Percentiles rank a stretch among this genome's conserved stretches.
Evolutionary conservation across 2,329 filamentous ascomycete species (phyloP).

Genomic region (Trichophyton benhamiae): DNA sequence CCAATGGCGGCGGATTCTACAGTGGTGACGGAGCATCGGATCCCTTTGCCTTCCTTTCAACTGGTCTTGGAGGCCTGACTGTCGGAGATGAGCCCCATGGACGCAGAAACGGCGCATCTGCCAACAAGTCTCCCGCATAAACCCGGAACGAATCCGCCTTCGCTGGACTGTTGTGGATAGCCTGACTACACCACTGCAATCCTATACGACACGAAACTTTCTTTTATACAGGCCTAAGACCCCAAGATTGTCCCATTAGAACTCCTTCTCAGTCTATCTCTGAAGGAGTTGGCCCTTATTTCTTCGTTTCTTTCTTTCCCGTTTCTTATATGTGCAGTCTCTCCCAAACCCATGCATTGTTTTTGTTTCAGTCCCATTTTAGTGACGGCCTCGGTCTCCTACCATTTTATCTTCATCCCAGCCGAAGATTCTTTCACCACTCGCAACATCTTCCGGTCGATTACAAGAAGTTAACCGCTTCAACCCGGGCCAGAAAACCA

Average conservation of each 20-base stretch:
- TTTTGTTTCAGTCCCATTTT: constrained; percentile 2
- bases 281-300: background rate
- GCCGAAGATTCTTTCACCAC: background rate
- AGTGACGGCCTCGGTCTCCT: background rate
- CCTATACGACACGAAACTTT: background rate
- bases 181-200: background rate
- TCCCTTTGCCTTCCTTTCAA: constrained; percentile 53
- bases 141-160: too few species aligned
- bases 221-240: background rate
- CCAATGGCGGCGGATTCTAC: constrained; percentile 64
- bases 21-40: constrained; percentile 41
- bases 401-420: background rate
- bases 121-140: constrained; percentile 36
- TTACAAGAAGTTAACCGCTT: background rate
- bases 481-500: background rate
- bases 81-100: constrained; percentile 38
- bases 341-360: background rate
- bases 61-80: constrained; percentile 47
- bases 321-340: constrained; percentile 2
- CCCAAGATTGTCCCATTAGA: background rate
- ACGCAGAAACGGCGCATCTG: constrained; percentile 34
- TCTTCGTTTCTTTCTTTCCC: constrained; percentile 4
- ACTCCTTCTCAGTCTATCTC: background rate
- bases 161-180: background rate
- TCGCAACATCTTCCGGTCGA: background rate